These are phyloP conservation scores for Sarcodon sp. DNA, from an alignment of 768 basidiomycete species.

Conservation along the genomic window DNA sequence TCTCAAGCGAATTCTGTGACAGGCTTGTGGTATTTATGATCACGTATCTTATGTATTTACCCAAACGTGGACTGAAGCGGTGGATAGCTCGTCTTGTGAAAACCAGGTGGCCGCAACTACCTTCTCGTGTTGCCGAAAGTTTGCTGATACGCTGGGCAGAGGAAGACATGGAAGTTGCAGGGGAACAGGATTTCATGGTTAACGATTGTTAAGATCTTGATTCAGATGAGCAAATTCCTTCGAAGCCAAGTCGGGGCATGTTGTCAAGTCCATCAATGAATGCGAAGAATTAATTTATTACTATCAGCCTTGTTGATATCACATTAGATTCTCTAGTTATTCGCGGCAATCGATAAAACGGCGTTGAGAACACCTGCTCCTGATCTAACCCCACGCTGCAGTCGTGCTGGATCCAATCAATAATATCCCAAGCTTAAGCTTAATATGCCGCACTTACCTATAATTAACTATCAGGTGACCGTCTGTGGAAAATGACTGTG, in stretches of 20 bases:
- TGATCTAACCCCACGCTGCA: slow-evolving; percentile 38
- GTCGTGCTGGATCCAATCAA: slow-evolving; percentile 28
- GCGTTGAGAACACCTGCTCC: slow-evolving; percentile 1
- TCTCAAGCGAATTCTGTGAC: not conserved
- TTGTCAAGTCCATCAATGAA: not conserved
- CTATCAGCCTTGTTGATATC: not conserved
- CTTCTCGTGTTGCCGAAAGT: not conserved
- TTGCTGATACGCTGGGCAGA: slow-evolving; percentile 4
- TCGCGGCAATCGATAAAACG: no score
- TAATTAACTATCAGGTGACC: slow-evolving; percentile 60
- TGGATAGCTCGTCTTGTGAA: not conserved
- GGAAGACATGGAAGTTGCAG: slow-evolving; percentile 7
- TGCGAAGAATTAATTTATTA: slow-evolving; percentile 1
- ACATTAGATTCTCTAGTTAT: not conserved
- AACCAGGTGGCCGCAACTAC: not conserved
- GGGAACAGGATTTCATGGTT: slow-evolving; percentile 10
- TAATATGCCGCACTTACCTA: slow-evolving; percentile 23
- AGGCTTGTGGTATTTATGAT: not conserved
- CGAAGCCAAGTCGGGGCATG: slow-evolving; percentile 3
- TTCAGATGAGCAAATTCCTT: slow-evolving; percentile 6
- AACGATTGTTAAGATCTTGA: slow-evolving; percentile 3
- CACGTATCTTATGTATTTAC: not conserved
- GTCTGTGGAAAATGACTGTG: slow-evolving; percentile 47
- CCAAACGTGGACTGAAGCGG: not conserved
- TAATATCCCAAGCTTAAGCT: not conserved